Base-by-base conservation (phyloP, 192 early-diverging fungal genomes). In the Gaertneriomyces sp. region DNA sequence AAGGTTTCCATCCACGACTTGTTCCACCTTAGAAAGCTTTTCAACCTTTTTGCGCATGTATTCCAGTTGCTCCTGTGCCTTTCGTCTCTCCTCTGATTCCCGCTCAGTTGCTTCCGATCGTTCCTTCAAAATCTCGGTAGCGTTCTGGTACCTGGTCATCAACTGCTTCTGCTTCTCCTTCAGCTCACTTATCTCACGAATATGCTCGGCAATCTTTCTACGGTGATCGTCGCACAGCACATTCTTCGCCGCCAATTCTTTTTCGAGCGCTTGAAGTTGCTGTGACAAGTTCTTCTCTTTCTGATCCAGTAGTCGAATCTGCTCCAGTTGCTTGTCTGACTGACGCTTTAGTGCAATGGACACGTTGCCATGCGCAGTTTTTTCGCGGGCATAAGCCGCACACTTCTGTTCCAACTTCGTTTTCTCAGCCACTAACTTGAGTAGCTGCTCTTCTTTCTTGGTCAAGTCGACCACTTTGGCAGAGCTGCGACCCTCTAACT, bases 331-430 rank as follows among this genome's bases (percentile, higher is more conserved):
- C 77, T 90, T 90, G 60, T 91, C 88, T 41, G 86, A 87, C 60
- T 90, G 89, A 43, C 73, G 72, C 60, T 88, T 88, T 64, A 91
- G 77, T 2, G 89, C 83, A 56, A 88, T 82, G 53, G 79, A 83
- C 61, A 82, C 76, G 61, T 88, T 80, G 19, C 82, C 76, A 50
- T 81, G 75, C 17, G 86, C 78, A 25, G 87, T 90, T 57, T 76
- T 88, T 52, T 90, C 83, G 71, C 89, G 88, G 45, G 82, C 80
- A 19, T 93, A 68, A 59, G 79, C 78, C 7, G 76, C 79, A 52
- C 89, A 93, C 64, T 93, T 98, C 12, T 93, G 89, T 39, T 92
- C 91, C 60, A 86, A 85, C 76, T 91, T 92, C 57, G 85, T 81
- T 77, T 86, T 92, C 76, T 98, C 93, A 8, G 89, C 88, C n/a